Conservation (phyloP, 148 eudicot species). For the Simmondsia chinensis region DNA sequence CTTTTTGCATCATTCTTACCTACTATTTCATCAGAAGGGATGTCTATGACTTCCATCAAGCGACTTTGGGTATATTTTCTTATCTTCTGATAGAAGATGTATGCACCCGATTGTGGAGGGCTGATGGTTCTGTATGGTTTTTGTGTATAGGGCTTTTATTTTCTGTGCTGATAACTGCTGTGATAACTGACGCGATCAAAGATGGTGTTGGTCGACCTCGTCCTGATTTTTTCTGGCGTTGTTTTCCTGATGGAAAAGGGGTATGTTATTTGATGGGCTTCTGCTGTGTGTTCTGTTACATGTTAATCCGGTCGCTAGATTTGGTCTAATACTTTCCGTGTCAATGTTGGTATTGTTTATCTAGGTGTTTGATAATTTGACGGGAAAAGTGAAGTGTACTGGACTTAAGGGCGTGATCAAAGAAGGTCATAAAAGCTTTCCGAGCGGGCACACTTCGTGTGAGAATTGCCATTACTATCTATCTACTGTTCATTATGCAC, state of each 20-base stretch:
- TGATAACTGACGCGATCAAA: conserved; percentile 85
- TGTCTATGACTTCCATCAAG: conserved; percentile 86
- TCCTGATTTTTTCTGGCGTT: conserved; percentile 94
- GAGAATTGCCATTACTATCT: conserved; percentile 16
- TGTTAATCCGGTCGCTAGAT: too few species aligned
- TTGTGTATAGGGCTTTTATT: conserved; percentile 54
- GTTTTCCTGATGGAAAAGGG: conserved; percentile 81
- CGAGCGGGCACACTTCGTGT: conserved; percentile 96
- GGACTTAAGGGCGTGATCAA: conserved; percentile 54
- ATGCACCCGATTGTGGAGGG: not conserved
- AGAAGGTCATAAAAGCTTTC: conserved; percentile 97
- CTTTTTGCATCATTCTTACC: conserved; percentile 48
- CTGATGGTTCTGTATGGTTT: conserved; percentile 2
- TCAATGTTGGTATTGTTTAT: not conserved
- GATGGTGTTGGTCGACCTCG: conserved; percentile 93
- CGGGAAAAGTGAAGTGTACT: conserved; percentile 51
- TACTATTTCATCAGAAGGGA: conserved; percentile 64
- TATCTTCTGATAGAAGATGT: not conserved
- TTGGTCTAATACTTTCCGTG: too few species aligned
- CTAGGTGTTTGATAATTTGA: conserved; percentile 23
- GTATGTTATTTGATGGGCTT: too few species aligned
- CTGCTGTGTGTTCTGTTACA: too few species aligned
- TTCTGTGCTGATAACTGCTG: conserved; percentile 76
- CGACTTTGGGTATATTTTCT: conserved; percentile 49
- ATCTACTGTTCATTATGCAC: not conserved